Conservation (phyloP, 2,329 filamentous ascomycete species). For the Phoma herbarum region DNA sequence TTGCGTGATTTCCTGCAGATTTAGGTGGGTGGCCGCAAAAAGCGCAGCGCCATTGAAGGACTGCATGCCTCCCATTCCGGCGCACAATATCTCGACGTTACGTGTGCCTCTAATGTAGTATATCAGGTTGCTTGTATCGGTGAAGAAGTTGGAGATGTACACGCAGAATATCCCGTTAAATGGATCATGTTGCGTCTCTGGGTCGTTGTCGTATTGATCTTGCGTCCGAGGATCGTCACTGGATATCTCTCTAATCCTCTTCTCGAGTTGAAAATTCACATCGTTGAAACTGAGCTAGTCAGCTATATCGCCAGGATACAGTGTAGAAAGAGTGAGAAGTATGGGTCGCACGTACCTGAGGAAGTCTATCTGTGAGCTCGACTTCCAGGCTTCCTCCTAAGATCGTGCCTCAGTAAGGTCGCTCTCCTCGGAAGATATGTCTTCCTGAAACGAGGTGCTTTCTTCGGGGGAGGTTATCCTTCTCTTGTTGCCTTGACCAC, state of each 20-base stretch:
- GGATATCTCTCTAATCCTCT: neutral
- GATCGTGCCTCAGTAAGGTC: neutral
- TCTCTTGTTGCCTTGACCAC: neutral
- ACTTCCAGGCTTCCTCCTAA: neutral
- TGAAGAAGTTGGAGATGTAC: slow-evolving; percentile 30
- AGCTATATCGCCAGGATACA: too few relatives aligned
- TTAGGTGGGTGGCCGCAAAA: slow-evolving; percentile 11
- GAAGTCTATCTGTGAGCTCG: neutral
- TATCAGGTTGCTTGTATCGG: slow-evolving; percentile 24
- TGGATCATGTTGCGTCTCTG: neutral
- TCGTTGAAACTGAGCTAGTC: neutral
- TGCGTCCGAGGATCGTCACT: slow-evolving; percentile 8
- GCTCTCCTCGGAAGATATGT: neutral
- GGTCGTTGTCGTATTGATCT: slow-evolving; percentile 3
- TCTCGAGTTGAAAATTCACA: neutral
- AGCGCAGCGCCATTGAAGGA: slow-evolving; percentile 29
- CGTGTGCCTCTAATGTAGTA: slow-evolving; percentile 30
- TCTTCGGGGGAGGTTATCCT: neutral
- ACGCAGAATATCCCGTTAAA: slow-evolving; percentile 21
- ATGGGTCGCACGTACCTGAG: neutral
- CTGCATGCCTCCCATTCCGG: slow-evolving; percentile 24
- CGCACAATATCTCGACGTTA: slow-evolving; percentile 25
- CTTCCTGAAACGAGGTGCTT: neutral
- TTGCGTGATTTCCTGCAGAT: neutral
- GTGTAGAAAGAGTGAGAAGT: neutral